Evolutionary conservation across 495 filamentous ascomycete genomes (phyloP), one percentile per base, ranked within the genome.

Genomic region (Talaromyces proteolyticus): DNA sequence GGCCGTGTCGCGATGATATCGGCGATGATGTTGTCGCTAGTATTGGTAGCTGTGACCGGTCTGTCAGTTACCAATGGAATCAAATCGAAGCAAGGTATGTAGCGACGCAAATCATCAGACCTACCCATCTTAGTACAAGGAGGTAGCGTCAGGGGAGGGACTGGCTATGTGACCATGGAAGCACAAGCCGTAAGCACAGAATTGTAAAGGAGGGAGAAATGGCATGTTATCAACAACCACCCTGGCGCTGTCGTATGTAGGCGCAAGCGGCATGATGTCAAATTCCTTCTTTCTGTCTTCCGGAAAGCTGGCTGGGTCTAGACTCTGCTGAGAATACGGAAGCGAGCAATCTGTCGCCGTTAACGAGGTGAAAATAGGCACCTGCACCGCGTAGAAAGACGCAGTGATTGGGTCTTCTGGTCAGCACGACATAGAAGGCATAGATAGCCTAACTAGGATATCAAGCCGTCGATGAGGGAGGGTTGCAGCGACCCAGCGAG

Each of bases 1-100:
- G 56, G 44, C 24, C 49, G 53, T n/a, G 60, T 55, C 17, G 60
- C 50, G 41, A 64, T 56, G 4, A 61, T 47, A 16, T 52, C 50
- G 42, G 50, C 16, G n/a, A 52, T 18, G 25, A 52, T 29, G 41
- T 52, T 44, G 14, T 52, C 42, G 50, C 50, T 29, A 7, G 29
- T 41, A 12, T 36, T 41, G 43, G 42, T 26, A 52, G 43, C 50
- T 52, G 22, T 50, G 21, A n/a, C 16, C 3, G 7, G 17, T 47
- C 21, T 25, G 34, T 16, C 10, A 22, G 16, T n/a, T 20, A 14
- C 4, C 29, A 34, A 2, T 34, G 29, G 25, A n/a, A 17, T 10
- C 14, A 24, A 26, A 8, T 11, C 40, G n/a, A 37, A 23, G 3
- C 17, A 24, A 19, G 20, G n/a, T n/a, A n/a, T n/a, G n/a, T n/a